Evolutionary conservation across 805 yeast genomes (phyloP).

Genomic region (Dipodascus geniculatus): DNA sequence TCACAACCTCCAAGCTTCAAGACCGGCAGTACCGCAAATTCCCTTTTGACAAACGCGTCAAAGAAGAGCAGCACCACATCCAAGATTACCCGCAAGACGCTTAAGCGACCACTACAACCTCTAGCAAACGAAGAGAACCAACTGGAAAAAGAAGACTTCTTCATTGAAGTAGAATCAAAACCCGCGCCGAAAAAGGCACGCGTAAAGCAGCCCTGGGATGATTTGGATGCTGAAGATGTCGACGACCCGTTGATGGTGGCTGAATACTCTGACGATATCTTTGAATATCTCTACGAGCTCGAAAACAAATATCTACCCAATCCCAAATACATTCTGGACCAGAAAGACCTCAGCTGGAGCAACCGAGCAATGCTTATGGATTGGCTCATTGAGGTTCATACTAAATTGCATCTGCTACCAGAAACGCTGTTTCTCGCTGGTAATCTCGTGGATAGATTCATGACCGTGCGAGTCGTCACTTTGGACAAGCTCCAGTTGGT

Average conservation of each 20-base stretch:
- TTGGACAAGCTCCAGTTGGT: slow-evolving; percentile 72
- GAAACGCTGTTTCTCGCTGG: slow-evolving; percentile 78
- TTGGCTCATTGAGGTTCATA: slow-evolving; percentile 87
- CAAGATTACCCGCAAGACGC: neutral
- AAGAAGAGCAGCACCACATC: neutral
- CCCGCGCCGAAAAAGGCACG: neutral
- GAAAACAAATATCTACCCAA: slow-evolving; percentile 66
- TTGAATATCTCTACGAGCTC: slow-evolving; percentile 60
- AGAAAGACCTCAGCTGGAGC: slow-evolving; percentile 59
- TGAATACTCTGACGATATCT: slow-evolving; percentile 83
- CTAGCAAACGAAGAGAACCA: neutral
- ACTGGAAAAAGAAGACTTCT: neutral
- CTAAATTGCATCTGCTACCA: slow-evolving; percentile 68
- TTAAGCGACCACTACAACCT: neutral
- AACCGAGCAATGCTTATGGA: slow-evolving; percentile 85
- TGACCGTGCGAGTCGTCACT: slow-evolving; percentile 62
- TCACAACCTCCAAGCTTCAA: neutral
- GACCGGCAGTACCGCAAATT: neutral
- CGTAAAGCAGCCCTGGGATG: slow-evolving; percentile 15
- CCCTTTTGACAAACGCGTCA: neutral
- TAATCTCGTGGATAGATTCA: slow-evolving; percentile 77
- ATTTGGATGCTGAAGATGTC: slow-evolving; percentile 27
- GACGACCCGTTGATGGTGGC: slow-evolving; percentile 65
- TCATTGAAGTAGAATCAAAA: neutral
- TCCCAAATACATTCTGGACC: slow-evolving; percentile 44